Evolutionary conservation across 192 early-diverging fungal species (phyloP).

Genomic region (Helicostylum pulchrum): DNA sequence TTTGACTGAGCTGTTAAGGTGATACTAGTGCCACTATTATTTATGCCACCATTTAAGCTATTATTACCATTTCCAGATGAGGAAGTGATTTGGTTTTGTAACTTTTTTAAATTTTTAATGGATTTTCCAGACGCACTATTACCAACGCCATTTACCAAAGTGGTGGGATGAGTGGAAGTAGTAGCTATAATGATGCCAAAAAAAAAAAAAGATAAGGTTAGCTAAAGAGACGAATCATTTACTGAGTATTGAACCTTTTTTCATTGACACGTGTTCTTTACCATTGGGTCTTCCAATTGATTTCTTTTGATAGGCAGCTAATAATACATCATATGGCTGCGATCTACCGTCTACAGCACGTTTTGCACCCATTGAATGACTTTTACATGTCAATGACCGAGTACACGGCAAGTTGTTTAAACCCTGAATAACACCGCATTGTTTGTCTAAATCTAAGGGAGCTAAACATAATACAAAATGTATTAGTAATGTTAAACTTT

Average conservation of each 20-base stretch:
- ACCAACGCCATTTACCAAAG: too few species aligned
- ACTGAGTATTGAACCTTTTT: neutral
- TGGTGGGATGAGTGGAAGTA: too few species aligned
- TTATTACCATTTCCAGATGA: neutral
- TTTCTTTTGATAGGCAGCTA: conserved; percentile 76
- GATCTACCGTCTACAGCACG: conserved; percentile 82
- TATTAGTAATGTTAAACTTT: neutral
- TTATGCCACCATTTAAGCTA: neutral
- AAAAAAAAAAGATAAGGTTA: neutral
- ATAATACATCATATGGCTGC: conserved; percentile 74
- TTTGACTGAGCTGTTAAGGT: neutral
- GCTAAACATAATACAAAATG: conserved; percentile 15
- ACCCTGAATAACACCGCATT: conserved; percentile 77
- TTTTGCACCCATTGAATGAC: conserved; percentile 87
- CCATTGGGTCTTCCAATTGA: conserved; percentile 58
- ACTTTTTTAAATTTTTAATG: conserved; percentile 10
- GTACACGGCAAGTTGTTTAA: conserved; percentile 65
- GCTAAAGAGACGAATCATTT: too few species aligned
- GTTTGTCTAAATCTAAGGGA: conserved; percentile 85
- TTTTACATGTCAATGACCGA: conserved; percentile 94
- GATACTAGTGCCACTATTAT: neutral
- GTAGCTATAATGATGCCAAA: neutral
- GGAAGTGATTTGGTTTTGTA: neutral
- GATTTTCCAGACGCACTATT: conserved; percentile 12
- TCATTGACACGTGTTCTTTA: conserved; percentile 22